Conservation (phyloP, 139 green algal species). For the Picochlorum sp. region DNA sequence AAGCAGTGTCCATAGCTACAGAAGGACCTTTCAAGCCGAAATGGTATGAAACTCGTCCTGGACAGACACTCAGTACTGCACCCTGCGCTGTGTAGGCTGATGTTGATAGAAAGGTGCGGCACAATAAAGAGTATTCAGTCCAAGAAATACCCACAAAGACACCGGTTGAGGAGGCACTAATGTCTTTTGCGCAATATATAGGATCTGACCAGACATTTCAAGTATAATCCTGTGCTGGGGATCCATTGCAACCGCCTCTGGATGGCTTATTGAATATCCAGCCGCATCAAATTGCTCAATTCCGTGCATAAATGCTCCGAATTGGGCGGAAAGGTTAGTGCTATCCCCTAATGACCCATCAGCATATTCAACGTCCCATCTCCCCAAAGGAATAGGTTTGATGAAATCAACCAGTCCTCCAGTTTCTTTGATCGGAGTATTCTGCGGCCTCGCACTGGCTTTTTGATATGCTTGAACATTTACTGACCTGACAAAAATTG, state of each 20-base stretch:
- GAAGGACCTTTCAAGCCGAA: slow-evolving; percentile 70
- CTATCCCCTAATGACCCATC: slow-evolving; percentile 10
- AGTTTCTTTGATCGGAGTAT: background rate
- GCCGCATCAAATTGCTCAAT: slow-evolving; percentile 50
- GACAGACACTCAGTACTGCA: slow-evolving; percentile 48
- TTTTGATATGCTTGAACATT: background rate
- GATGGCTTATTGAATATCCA: slow-evolving; percentile 38
- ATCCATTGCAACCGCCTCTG: slow-evolving; percentile 58
- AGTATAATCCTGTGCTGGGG: slow-evolving; percentile 78
- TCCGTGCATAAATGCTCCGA: slow-evolving; percentile 35
- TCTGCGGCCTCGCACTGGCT: background rate
- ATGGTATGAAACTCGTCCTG: slow-evolving; percentile 59
- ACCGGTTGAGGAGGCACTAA: slow-evolving; percentile 2
- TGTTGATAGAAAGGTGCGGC: slow-evolving; percentile 29
- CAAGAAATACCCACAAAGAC: slow-evolving; percentile 45
- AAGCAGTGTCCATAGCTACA: slow-evolving; percentile 59
- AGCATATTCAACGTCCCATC: slow-evolving; percentile 39
- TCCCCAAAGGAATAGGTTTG: slow-evolving; percentile 28
- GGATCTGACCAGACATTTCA: slow-evolving; percentile 30
- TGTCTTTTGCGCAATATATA: background rate
- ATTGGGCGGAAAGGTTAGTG: slow-evolving; percentile 23
- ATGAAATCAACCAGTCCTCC: slow-evolving; percentile 14
- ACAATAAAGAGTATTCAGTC: slow-evolving; percentile 60
- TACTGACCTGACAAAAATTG: background rate
- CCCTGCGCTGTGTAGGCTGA: slow-evolving; percentile 43